Evolutionary conservation across 2,329 filamentous ascomycete genomes (phyloP), one percentile per base, ranked within the genome.

Genomic region (Hysterium pulicare): DNA sequence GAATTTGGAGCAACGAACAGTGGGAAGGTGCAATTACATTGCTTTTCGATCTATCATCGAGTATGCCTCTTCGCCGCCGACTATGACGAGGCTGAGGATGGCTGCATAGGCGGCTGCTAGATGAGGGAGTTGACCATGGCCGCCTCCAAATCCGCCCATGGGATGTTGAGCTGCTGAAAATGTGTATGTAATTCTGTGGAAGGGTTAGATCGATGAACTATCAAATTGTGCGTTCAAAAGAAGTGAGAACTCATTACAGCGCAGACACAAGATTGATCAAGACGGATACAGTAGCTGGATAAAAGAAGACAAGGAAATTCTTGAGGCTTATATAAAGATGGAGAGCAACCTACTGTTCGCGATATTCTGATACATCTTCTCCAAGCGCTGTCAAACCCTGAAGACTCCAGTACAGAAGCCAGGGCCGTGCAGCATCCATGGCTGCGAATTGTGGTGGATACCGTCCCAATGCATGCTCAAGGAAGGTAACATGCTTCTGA

Each of bases 401-500:
- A 41, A 97, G 73, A 40, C 81, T 86, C 93, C 93, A 98, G 71
- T 96, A 97, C 50, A 95, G 77, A 58, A 95, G 79, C 93, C 93
- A 98, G 8, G 93, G 90, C 42, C 91, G 77, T 61, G 87, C 90
- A 23, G 93, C 85, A 72, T 98, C 93, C 53, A 90, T 80, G 37
- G 76, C 77, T 40, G 84, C 82, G 67, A 86, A 95, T 3, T 72
- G 73, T 6, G 78, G 71, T 0, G 91, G 88, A 47, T 94, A 81
- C 37, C 72, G 73, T 33, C 70, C 71, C 32, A 83, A 57, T 9
- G 71, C 70, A 40, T 72, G 68, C 43, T 73, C 72, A 38, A 90
- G 68, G 60, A 88, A 90, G 24, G 62, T 67, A 45, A 79, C 71
- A 67, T 84, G 81, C 32, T 70, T 67, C 44, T 73, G 70, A 32